These are phyloP conservation scores for Mrakia frigida DNA, from an alignment of 768 basidiomycete genomes.

Conservation along the genomic window DNA sequence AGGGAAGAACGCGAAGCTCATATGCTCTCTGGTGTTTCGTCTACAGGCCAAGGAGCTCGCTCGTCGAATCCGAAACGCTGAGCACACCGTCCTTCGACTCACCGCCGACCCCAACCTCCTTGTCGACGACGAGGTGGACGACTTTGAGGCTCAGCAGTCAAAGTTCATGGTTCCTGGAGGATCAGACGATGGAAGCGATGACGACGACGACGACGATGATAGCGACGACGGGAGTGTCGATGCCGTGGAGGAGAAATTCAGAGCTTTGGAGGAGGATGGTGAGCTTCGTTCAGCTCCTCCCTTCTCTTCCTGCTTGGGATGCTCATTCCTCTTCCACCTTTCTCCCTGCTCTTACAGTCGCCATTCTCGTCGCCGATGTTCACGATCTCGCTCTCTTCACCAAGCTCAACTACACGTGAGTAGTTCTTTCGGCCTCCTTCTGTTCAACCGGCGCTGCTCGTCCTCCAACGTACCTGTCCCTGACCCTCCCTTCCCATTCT, in stretches of 20 bases:
- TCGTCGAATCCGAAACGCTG: slow-evolving; percentile 71
- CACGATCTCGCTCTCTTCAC: slow-evolving; percentile 89
- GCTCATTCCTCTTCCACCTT: background rate
- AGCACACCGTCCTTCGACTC: slow-evolving; percentile 72
- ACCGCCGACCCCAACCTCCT: slow-evolving; percentile 39
- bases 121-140: slow-evolving; percentile 18
- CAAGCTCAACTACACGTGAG: slow-evolving; percentile 83
- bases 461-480: background rate
- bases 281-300: background rate
- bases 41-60: slow-evolving; percentile 58
- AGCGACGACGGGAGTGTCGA: slow-evolving; percentile 61
- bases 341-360: slow-evolving; percentile 49
- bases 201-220: slow-evolving; percentile 41
- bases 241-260: slow-evolving; percentile 73
- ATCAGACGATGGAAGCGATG: slow-evolving; percentile 41
- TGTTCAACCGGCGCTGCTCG: background rate
- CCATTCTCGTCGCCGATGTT: slow-evolving; percentile 78
- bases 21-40: background rate
- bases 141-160: slow-evolving; percentile 34
- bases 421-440: background rate
- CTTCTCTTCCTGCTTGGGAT: too few species aligned
- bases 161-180: slow-evolving; percentile 32
- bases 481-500: background rate
- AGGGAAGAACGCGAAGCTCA: background rate
- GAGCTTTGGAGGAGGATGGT: slow-evolving; percentile 74